Percentiles rank a stretch among this genome's conserved stretches.
These are phyloP conservation scores for Hymenochaete sp. DNA, from an alignment of 1,284 basidiomycete species.

Conservation along the genomic window DNA sequence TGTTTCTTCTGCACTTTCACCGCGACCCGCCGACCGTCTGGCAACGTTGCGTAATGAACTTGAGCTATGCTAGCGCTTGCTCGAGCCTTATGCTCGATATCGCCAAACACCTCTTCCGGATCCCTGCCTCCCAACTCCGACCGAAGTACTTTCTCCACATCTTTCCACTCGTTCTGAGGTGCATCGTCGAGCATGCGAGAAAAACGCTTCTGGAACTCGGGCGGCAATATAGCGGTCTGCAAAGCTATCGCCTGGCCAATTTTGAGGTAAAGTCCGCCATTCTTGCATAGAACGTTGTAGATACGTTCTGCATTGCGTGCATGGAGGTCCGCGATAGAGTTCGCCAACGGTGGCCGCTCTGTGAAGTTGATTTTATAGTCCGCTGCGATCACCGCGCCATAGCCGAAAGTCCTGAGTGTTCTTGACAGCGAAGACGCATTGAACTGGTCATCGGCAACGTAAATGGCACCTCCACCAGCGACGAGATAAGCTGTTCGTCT, in stretches of 20 bases:
- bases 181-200: conserved; percentile 78
- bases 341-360: conserved; percentile 43
- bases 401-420: conserved; percentile 10
- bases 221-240: conserved; percentile 76
- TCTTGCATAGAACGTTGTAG: conserved; percentile 64
- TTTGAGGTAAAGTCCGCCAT: conserved; percentile 87
- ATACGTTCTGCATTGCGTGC: conserved; percentile 74
- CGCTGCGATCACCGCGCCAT: conserved; percentile 45
- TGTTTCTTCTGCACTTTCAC: conserved; percentile 91
- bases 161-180: conserved; percentile 68
- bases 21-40: conserved; percentile 55
- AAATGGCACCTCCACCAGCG: conserved; percentile 3
- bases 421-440: conserved; percentile 12
- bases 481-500: conserved; percentile 3
- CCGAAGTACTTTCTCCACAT: conserved; percentile 61
- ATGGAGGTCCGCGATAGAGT: conserved; percentile 70
- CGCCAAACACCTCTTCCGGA: conserved; percentile 67
- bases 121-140: conserved; percentile 63
- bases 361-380: conserved; percentile 83
- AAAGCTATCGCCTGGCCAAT: conserved; percentile 79
- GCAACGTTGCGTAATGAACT: conserved; percentile 72
- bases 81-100: conserved; percentile 64
- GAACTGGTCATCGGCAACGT: conserved; percentile 8
- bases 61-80: conserved; percentile 88
- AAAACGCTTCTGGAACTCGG: conserved; percentile 76